phyloP scores from a whole-genome alignment of 768 basidiomycete genomes.

The Kockovaella imperatae region DNA sequence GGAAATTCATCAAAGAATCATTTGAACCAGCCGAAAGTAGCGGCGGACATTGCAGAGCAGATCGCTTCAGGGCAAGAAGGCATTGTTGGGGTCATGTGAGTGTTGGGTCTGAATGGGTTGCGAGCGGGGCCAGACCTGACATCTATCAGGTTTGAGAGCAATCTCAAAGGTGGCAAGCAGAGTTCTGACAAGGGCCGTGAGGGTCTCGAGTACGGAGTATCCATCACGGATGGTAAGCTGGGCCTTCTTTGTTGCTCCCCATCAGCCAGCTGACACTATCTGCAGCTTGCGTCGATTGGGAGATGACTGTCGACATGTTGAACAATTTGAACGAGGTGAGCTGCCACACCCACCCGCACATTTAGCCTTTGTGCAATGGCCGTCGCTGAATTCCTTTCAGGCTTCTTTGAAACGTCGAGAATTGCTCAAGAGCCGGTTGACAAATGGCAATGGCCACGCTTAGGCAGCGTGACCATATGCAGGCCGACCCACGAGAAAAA shows the following conservation, averaged over 20 bases:
- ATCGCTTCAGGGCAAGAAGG: conserved; percentile 32
- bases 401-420: conserved; percentile 27
- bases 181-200: conserved; percentile 33
- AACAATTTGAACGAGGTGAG: conserved; percentile 35
- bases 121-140: background rate
- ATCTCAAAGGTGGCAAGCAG: conserved; percentile 52
- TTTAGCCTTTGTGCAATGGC: background rate
- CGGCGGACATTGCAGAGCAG: conserved; percentile 70
- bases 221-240: conserved; percentile 38
- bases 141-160: conserved; percentile 75
- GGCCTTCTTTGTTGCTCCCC: background rate
- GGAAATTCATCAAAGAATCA: conserved; percentile 93
- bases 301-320: conserved; percentile 51
- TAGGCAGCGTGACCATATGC: background rate
- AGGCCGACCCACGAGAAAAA: too few relatives aligned
- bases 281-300: conserved; percentile 76
- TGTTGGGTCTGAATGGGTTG: background rate
- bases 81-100: conserved; percentile 31
- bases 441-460: conserved; percentile 18
- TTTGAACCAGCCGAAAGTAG: conserved; percentile 76
- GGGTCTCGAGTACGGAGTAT: conserved; percentile 47
- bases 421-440: conserved; percentile 15
- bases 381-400: conserved; percentile 6
- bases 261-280: background rate
- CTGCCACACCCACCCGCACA: too few relatives aligned